phyloP scores from a whole-genome alignment of 768 basidiomycete genomes.

The Porphyrellus cyaneotinctus region DNA sequence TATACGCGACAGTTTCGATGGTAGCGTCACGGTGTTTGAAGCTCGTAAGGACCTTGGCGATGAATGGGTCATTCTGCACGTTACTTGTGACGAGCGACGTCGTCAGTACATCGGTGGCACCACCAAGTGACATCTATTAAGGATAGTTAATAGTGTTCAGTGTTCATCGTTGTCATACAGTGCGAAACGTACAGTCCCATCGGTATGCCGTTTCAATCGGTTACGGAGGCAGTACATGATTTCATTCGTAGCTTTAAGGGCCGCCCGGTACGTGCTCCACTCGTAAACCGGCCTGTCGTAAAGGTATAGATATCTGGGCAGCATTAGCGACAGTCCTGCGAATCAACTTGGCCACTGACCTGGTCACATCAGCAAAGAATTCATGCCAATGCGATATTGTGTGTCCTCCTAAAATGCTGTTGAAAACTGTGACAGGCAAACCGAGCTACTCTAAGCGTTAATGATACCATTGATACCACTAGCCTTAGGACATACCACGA shows the following conservation, averaged over 20 bases:
- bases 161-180: not conserved
- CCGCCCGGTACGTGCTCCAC: constrained; percentile 31
- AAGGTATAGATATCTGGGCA: constrained; percentile 35
- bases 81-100: constrained; percentile 22
- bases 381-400: constrained; percentile 43
- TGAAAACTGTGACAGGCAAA: constrained; percentile 36
- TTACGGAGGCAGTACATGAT: constrained; percentile 24
- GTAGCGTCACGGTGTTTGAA: constrained; percentile 3
- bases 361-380: constrained; percentile 45
- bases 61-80: constrained; percentile 20
- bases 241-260: constrained; percentile 22
- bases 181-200: constrained; percentile 18
- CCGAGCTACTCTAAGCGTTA: constrained; percentile 7
- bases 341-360: constrained; percentile 17
- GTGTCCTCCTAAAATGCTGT: constrained; percentile 37
- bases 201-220: constrained; percentile 17
- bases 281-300: constrained; percentile 31
- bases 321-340: not conserved
- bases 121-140: constrained; percentile 16
- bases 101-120: constrained; percentile 19
- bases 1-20: constrained; percentile 39
- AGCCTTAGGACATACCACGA: constrained; percentile 43
- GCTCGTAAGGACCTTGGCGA: constrained; percentile 14
- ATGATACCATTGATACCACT: not conserved
- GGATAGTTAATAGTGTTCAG: not conserved